Evolutionary conservation across 306 rosid genomes (phyloP).

Genomic region (Myrica gale): DNA sequence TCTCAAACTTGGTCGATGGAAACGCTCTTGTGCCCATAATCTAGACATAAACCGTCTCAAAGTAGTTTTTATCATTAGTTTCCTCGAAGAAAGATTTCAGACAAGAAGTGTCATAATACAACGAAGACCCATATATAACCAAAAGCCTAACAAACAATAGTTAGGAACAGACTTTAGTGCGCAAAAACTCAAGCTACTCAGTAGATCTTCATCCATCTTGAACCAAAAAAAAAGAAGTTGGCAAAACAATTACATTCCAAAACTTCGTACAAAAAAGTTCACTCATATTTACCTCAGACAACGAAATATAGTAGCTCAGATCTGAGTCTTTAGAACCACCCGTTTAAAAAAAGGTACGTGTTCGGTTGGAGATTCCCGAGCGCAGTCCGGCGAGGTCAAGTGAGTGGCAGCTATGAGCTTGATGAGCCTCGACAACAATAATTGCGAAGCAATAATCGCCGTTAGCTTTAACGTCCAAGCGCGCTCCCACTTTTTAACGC

Average conservation of each 20-base stretch:
- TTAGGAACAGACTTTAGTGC: not conserved
- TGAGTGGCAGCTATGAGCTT: not conserved
- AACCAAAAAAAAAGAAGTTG: not conserved
- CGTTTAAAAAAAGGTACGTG: not conserved
- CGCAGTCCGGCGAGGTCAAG: not conserved
- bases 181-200: not conserved
- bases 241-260: not conserved
- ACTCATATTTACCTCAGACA: constrained; percentile 23
- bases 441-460: constrained; percentile 35
- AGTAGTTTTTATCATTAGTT: not conserved
- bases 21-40: not conserved
- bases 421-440: constrained; percentile 19
- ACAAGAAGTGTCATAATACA: not conserved
- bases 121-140: constrained; percentile 1
- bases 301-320: constrained; percentile 16
- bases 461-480: constrained; percentile 25
- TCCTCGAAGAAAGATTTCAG: not conserved
- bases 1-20: constrained; percentile 5
- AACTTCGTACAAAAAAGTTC: not conserved
- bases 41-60: not conserved
- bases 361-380: constrained; percentile 16
- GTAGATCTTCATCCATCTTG: constrained; percentile 1
- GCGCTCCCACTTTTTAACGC: not conserved
- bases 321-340: constrained; percentile 22
- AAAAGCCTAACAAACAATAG: not conserved